These are phyloP conservation scores for Boletus eberwhitei DNA, from an alignment of 768 basidiomycete genomes.

Conservation along the genomic window DNA sequence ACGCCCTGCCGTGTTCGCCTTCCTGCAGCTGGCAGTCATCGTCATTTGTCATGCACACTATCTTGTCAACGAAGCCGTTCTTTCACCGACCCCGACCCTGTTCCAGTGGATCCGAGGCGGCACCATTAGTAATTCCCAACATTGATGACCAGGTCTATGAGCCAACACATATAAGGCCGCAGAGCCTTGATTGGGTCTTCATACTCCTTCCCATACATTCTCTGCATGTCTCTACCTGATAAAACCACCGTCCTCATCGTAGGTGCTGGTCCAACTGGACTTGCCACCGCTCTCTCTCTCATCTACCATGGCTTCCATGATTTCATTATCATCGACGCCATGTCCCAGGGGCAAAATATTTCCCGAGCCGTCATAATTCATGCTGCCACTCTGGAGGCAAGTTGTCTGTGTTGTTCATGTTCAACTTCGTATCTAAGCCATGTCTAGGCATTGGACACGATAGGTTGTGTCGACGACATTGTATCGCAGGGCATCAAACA, in stretches of 20 bases:
- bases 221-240: slow-evolving; percentile 27
- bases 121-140: neutral
- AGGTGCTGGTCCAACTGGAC: slow-evolving; percentile 49
- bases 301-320: slow-evolving; percentile 39
- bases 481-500: slow-evolving; percentile 36
- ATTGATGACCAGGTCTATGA: neutral
- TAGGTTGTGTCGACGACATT: slow-evolving; percentile 41
- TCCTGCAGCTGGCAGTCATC: neutral
- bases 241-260: slow-evolving; percentile 45
- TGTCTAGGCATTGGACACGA: slow-evolving; percentile 42
- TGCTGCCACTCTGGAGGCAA: slow-evolving; percentile 51
- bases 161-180: neutral
- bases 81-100: neutral
- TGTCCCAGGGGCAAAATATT: slow-evolving; percentile 28
- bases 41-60: neutral
- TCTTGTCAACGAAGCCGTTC: neutral
- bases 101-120: neutral
- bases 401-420: neutral
- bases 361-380: slow-evolving; percentile 49
- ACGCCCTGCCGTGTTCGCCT: neutral
- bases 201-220: neutral
- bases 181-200: neutral
- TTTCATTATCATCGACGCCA: slow-evolving; percentile 43
- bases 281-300: slow-evolving; percentile 45
- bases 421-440: slow-evolving; percentile 30